Percentiles rank a stretch among this genome's conserved stretches.
Evolutionary conservation across 106 monocot species (phyloP).

Genomic region (Acorus gramineus): DNA sequence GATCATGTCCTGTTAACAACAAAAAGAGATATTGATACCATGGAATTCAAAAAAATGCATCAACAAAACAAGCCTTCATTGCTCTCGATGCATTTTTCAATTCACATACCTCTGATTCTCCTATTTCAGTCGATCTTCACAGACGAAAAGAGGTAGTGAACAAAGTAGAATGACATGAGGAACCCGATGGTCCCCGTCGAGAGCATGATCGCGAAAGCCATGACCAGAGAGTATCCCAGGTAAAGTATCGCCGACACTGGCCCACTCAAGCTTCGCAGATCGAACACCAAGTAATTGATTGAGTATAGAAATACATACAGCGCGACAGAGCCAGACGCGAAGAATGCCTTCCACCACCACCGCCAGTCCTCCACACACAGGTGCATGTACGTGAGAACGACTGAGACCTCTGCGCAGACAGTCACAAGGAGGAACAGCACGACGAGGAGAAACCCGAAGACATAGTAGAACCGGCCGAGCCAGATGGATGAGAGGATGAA

Average conservation of each 20-base stretch:
- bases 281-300: constrained; percentile 59
- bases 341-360: constrained; percentile 83
- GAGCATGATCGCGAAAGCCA: constrained; percentile 57
- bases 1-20: no score
- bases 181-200: constrained; percentile 59
- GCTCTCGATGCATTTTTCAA: no score
- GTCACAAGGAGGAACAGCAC: constrained; percentile 43
- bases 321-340: constrained; percentile 54
- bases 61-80: no score
- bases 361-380: constrained; percentile 70
- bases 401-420: constrained; percentile 61
- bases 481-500: constrained; percentile 59
- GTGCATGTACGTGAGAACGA: constrained; percentile 68
- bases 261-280: constrained; percentile 59
- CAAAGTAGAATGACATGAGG: constrained; percentile 53
- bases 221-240: constrained; percentile 55
- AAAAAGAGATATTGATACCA: no score
- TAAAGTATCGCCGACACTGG: constrained; percentile 52
- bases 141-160: constrained; percentile 57
- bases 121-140: constrained; percentile 55
- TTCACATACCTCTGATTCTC: no score
- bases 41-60: no score
- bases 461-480: constrained; percentile 68
- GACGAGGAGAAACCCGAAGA: constrained; percentile 59
- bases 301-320: constrained; percentile 63